phyloP scores from a whole-genome alignment of 2,329 filamentous ascomycete genomes.

The Colletotrichum sp. region DNA sequence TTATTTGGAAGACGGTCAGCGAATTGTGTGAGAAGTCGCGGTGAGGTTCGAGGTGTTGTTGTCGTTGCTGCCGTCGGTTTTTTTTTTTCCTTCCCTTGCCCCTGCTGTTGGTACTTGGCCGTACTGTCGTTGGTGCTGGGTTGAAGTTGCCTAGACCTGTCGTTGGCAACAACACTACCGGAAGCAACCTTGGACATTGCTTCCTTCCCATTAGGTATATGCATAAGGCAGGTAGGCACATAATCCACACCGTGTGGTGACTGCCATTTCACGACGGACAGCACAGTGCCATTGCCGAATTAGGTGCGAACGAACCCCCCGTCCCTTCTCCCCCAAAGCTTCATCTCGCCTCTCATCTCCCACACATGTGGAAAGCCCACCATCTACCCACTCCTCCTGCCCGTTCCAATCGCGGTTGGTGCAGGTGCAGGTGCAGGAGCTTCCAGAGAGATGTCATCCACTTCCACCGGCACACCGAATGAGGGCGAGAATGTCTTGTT shows the following conservation, averaged over 20 bases:
- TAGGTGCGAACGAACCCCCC: neutral
- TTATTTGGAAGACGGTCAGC: neutral
- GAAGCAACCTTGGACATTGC: neutral
- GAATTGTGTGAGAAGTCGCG: neutral
- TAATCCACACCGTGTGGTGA: neutral
- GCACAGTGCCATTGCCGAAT: neutral
- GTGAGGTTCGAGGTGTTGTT: neutral
- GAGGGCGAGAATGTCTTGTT: neutral
- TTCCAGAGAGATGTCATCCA: neutral
- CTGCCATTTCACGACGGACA: neutral
- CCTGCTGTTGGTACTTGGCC: neutral
- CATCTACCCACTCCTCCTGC: neutral
- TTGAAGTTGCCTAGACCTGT: neutral
- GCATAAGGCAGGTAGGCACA: neutral
- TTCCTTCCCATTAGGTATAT: neutral
- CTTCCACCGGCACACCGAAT: neutral
- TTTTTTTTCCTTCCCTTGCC: neutral
- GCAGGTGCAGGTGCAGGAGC: neutral
- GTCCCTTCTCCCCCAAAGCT: neutral
- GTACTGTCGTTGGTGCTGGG: neutral
- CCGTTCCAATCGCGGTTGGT: neutral
- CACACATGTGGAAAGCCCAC: neutral
- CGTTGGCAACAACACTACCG: neutral
- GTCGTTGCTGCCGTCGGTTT: neutral
- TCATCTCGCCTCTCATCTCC: neutral